These are phyloP conservation scores for Tricholomella constricta DNA, from an alignment of 768 basidiomycete species.

Conservation along the genomic window DNA sequence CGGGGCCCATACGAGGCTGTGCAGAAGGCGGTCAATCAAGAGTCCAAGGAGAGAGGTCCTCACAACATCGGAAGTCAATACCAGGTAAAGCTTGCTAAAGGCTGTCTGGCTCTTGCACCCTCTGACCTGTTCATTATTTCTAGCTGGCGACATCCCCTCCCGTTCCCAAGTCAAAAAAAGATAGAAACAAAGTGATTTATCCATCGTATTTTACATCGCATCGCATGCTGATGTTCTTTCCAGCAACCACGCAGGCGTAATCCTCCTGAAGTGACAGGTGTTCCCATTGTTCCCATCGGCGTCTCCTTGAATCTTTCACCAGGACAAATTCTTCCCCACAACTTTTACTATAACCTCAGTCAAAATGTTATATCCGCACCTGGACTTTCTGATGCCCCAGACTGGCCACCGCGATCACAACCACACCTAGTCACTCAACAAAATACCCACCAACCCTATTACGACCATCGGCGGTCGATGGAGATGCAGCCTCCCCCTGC, in stretches of 20 bases:
- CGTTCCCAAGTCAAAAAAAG: conserved; percentile 1
- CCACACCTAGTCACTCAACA: background rate
- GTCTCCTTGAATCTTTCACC: conserved; percentile 53
- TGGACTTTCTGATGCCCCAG: conserved; percentile 2
- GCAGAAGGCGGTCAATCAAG: conserved; percentile 31
- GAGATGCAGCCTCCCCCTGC: background rate
- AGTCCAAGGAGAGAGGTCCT: conserved; percentile 19
- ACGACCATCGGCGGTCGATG: background rate
- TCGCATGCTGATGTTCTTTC: background rate
- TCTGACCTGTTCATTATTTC: conserved; percentile 8
- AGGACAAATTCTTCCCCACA: conserved; percentile 56
- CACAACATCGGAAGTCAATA: conserved; percentile 26
- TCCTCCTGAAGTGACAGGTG: conserved; percentile 4
- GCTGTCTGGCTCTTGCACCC: background rate
- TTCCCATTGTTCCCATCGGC: conserved; percentile 37
- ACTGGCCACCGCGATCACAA: conserved; percentile 11
- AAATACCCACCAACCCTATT: background rate
- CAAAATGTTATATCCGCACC: background rate
- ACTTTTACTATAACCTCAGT: conserved; percentile 16
- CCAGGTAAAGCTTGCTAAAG: conserved; percentile 7
- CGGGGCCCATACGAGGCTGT: conserved; percentile 75
- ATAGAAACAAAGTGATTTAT: conserved; percentile 11
- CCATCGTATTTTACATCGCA: background rate
- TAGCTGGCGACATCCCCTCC: background rate
- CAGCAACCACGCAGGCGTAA: conserved; percentile 6